phyloP scores from a whole-genome alignment of 2,329 filamentous ascomycete genomes.

The Colletotrichum sp. region DNA sequence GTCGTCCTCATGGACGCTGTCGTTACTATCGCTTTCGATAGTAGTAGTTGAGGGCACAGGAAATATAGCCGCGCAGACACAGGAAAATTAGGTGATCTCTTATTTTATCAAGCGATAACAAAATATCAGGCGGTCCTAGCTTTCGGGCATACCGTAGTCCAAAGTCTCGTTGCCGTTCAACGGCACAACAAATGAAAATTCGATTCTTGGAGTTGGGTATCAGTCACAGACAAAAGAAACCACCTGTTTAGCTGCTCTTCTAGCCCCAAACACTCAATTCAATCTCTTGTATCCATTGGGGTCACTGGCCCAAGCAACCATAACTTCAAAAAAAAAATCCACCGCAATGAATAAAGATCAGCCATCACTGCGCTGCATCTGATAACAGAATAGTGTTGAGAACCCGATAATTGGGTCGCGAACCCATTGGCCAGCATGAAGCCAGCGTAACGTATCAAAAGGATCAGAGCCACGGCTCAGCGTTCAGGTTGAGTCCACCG shows the following conservation, averaged over 20 bases:
- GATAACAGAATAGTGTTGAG: neutral
- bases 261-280: neutral
- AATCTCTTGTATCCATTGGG: neutral
- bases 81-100: no score
- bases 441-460: neutral
- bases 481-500: neutral
- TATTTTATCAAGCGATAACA: neutral
- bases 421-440: accelerated
- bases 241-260: neutral
- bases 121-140: neutral
- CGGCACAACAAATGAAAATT: neutral
- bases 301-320: neutral
- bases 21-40: no score
- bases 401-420: accelerated
- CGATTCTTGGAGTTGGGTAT: neutral
- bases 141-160: neutral
- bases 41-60: no score
- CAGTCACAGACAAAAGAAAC: neutral
- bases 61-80: no score
- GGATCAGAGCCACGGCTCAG: neutral
- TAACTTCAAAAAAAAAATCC: neutral
- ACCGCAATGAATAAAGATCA: neutral
- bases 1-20: no score
- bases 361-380: accelerated
- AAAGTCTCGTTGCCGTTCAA: accelerated